A percentile compares a stretch with the other conserved stretches of the same genome.
phyloP scores from a whole-genome alignment of 495 filamentous ascomycete genomes.

The Neurospora sp. region DNA sequence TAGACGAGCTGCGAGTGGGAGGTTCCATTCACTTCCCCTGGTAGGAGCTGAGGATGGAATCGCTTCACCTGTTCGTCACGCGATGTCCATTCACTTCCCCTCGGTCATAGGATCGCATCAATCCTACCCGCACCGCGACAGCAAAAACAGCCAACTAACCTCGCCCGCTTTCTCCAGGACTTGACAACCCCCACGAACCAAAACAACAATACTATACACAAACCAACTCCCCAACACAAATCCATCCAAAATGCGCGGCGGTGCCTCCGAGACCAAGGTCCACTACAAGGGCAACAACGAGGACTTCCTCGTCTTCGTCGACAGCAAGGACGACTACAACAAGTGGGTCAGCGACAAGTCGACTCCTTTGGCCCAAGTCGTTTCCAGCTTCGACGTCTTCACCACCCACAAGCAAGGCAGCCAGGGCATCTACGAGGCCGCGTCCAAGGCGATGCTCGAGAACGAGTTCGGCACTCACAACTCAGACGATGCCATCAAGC shows the following conservation, averaged over 20 bases:
- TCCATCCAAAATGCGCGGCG: slow-evolving; percentile 62
- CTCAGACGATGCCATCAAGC: slow-evolving; percentile 66
- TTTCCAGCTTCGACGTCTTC: slow-evolving; percentile 84
- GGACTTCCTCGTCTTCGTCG: slow-evolving; percentile 86
- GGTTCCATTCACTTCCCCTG: not conserved
- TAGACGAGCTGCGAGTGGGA: not conserved
- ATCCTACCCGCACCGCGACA: not conserved
- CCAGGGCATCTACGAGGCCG: slow-evolving; percentile 67
- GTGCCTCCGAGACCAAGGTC: slow-evolving; percentile 64
- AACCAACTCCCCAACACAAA: slow-evolving; percentile 15
- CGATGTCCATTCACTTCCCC: not conserved
- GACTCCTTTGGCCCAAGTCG: slow-evolving; percentile 72
- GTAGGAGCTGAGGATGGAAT: not conserved
- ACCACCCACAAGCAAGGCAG: slow-evolving; percentile 84
- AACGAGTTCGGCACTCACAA: slow-evolving; percentile 77
- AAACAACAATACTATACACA: not conserved
- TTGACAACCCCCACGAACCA: not conserved
- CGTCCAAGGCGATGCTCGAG: slow-evolving; percentile 63
- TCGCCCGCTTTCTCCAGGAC: not conserved
- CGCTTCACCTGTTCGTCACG: not conserved
- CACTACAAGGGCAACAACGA: slow-evolving; percentile 83
- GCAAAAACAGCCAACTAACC: not conserved
- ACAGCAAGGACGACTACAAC: slow-evolving; percentile 58
- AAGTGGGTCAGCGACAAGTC: slow-evolving; percentile 77
- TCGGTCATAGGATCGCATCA: not conserved